Evolutionary conservation across 2,329 filamentous ascomycete genomes (phyloP).

Genomic region (Paraphoma sp.): DNA sequence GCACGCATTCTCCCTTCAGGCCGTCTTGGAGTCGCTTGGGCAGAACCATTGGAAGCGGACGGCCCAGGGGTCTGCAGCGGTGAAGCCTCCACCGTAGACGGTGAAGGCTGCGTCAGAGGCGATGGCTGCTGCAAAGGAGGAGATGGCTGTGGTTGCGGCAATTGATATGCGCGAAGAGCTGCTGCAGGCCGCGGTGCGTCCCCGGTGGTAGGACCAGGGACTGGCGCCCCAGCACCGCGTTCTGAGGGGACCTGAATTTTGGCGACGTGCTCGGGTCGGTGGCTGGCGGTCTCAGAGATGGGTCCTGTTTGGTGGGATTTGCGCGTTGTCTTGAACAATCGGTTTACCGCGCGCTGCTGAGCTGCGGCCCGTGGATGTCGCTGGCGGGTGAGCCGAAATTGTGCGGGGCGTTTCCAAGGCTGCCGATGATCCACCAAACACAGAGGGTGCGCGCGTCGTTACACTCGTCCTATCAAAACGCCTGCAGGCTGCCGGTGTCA

Average conservation of each 20-base stretch:
- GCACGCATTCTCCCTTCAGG: constrained; percentile 66
- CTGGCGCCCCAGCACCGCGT: constrained; percentile 31
- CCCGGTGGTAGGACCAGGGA: constrained; percentile 18
- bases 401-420: not conserved
- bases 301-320: not conserved
- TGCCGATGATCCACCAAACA: not conserved
- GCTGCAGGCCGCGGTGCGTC: constrained; percentile 31
- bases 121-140: constrained; percentile 27
- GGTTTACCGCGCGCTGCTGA: not conserved
- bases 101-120: constrained; percentile 30
- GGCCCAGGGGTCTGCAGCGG: constrained; percentile 34
- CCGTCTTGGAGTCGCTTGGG: constrained; percentile 24
- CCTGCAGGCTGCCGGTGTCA: not conserved
- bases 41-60: constrained; percentile 25
- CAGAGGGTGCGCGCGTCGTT: not conserved
- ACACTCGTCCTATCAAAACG: not conserved
- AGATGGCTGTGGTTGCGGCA: constrained; percentile 21
- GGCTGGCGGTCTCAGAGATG: not conserved
- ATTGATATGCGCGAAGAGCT: constrained; percentile 17
- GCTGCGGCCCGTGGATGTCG: constrained; percentile 1
- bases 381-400: constrained; percentile 5
- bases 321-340: not conserved
- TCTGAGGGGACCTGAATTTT: constrained; percentile 36
- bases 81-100: constrained; percentile 38
- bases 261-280: constrained; percentile 21